Evolutionary conservation across 805 yeast species (phyloP).

Genomic region (Candida coquimbonensis): DNA sequence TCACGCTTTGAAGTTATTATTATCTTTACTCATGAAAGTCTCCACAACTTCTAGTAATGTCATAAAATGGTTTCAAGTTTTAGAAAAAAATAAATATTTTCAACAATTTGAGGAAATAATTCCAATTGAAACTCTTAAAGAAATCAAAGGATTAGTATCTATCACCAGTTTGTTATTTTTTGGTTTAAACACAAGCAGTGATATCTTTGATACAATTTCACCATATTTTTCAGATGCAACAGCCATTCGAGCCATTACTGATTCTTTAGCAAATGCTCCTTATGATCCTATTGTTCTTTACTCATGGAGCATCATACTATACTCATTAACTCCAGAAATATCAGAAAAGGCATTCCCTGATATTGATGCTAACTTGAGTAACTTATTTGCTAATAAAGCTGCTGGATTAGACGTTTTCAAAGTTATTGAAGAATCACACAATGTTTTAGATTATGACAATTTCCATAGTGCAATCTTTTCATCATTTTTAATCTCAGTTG

Average conservation of each 20-base stretch:
- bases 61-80: constrained; percentile 48
- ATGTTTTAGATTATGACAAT: constrained; percentile 40
- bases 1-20: constrained; percentile 31
- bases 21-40: constrained; percentile 35
- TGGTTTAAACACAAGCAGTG: constrained; percentile 47
- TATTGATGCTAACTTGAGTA: constrained; percentile 13
- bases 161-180: constrained; percentile 44
- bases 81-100: constrained; percentile 29
- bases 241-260: constrained; percentile 34
- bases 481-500: constrained; percentile 27
- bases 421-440: constrained; percentile 34
- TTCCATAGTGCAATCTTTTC: constrained; percentile 40
- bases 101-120: constrained; percentile 11
- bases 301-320: constrained; percentile 59
- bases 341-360: constrained; percentile 32
- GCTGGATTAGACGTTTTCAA: constrained; percentile 38
- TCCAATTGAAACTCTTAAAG: constrained; percentile 15
- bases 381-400: constrained; percentile 22
- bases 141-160: constrained; percentile 40
- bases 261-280: constrained; percentile 29
- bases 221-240: constrained; percentile 35
- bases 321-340: constrained; percentile 39
- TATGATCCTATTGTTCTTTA: constrained; percentile 47
- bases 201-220: constrained; percentile 30
- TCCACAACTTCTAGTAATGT: constrained; percentile 29